A percentile compares a stretch with the other conserved stretches of the same genome.
Conservation (phyloP, 2,329 filamentous ascomycete species). For the Xenoacremonium recifei region DNA sequence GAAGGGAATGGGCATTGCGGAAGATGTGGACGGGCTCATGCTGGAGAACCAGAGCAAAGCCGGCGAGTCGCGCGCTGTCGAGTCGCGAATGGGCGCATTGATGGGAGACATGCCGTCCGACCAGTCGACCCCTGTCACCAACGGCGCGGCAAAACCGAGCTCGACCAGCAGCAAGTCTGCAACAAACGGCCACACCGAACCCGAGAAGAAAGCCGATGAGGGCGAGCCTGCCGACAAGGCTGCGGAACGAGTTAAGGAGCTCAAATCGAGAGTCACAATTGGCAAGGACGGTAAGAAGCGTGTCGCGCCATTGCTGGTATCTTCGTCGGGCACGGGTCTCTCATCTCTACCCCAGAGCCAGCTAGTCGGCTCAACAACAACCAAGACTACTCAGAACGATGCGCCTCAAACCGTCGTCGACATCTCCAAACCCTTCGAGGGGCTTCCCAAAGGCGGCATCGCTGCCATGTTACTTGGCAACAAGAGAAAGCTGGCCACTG, state of each 20-base stretch:
- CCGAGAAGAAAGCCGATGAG: slow-evolving; percentile 42
- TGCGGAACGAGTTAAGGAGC: slow-evolving; percentile 52
- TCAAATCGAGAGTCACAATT: slow-evolving; percentile 91
- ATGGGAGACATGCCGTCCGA: slow-evolving; percentile 78
- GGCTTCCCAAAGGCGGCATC: slow-evolving; percentile 85
- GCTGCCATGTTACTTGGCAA: slow-evolving; percentile 86
- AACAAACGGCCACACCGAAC: slow-evolving; percentile 38
- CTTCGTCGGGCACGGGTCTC: slow-evolving; percentile 80
- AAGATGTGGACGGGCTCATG: slow-evolving; percentile 84
- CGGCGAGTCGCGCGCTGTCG: slow-evolving; percentile 82
- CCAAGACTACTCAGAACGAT: slow-evolving; percentile 63
- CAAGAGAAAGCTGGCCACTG: slow-evolving; percentile 76
- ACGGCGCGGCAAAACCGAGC: slow-evolving; percentile 46
- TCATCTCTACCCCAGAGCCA: slow-evolving; percentile 88
- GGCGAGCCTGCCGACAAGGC: slow-evolving; percentile 53
- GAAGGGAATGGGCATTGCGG: slow-evolving; percentile 85
- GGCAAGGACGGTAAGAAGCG: slow-evolving; percentile 97
- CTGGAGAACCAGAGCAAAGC: slow-evolving; percentile 91
- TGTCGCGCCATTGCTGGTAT: slow-evolving; percentile 87
- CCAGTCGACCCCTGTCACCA: slow-evolving; percentile 44
- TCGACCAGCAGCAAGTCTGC: slow-evolving; percentile 36
- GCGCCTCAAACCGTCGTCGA: slow-evolving; percentile 81
- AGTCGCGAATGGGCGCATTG: slow-evolving; percentile 95
- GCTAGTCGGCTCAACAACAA: slow-evolving; percentile 72
- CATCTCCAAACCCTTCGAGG: slow-evolving; percentile 90